Evolutionary conservation across 768 basidiomycete genomes (phyloP).

Genomic region (Krasilnikovozyma curviuscula): DNA sequence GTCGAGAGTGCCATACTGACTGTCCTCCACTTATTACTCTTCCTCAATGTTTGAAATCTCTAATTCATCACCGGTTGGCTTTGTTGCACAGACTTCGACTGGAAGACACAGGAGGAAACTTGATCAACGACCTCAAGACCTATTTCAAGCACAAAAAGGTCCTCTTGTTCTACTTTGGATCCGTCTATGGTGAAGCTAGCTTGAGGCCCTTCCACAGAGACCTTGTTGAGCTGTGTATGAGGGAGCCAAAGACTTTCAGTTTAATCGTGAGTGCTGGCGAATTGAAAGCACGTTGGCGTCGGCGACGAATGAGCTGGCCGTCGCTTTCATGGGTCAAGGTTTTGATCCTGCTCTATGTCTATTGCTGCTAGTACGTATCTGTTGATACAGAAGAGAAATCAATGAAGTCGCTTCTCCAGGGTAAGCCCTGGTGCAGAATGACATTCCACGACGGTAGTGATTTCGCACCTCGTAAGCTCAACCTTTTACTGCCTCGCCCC

Average conservation of each 20-base stretch:
- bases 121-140: constrained; percentile 6
- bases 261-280: constrained; percentile 2
- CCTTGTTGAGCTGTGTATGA: not conserved
- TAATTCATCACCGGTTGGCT: not conserved
- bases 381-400: not conserved
- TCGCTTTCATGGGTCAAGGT: no score
- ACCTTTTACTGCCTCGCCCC: no score
- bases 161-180: constrained; percentile 7
- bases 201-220: constrained; percentile 4
- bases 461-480: no score
- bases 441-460: constrained; percentile 12
- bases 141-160: constrained; percentile 8
- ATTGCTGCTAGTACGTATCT: constrained; percentile 9
- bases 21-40: not conserved
- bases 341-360: no score
- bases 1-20: no score
- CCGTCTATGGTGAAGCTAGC: not conserved
- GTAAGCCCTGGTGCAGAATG: constrained; percentile 9
- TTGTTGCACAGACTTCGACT: constrained; percentile 1
- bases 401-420: constrained; percentile 1
- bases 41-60: not conserved
- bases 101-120: not conserved
- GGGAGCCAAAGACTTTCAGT: constrained; percentile 3
- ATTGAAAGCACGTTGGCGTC: no score
- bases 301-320: no score